Evolutionary conservation across 305 asterid genomes (phyloP), one percentile per base, ranked within the genome.

Genomic region (Petunia hybrid): DNA sequence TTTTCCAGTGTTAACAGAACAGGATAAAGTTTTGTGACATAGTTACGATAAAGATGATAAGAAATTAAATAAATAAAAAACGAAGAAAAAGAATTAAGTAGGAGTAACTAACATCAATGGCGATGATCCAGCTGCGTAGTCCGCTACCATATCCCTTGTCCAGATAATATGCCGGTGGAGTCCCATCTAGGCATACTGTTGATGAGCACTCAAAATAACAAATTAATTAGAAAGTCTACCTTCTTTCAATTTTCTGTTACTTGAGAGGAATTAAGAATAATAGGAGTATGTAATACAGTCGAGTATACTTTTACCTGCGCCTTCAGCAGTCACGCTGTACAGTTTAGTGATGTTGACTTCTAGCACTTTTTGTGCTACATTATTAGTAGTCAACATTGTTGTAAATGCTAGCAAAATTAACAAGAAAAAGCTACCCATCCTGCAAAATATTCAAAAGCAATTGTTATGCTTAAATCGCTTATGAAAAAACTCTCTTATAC

Each of bases 131-230:
- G 16, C 60, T 85, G 14, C 51, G 66, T 69, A 78, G 55, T 42
- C 89, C 87, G 22, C 75, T 82, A 40, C 86, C 87, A 74, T 74
- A 84, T 80, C 90, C 90, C 16, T 35, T 59, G 57, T 80, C 85
- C 22, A 85, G 10, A 74, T 87, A 86, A 83, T 87, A 87, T 10
- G 90, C 89, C 9, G 87, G 89, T 41, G 90, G 85, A 45, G 84
- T 87, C 39, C 86, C 89, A 80, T 87, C 89, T 46, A 85, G 76
- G 53, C 90, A 87, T 36, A 87, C 90, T 85, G 76, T 2, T 7
- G 6, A 7, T 0, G 53, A n/a, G n/a, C n/a, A 45, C 53, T 46
- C 53, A 46, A 1, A 66, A 39, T n/a, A n/a, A n/a, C n/a, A n/a
- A n/a, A n/a, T n/a, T n/a, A n/a, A n/a, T n/a, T n/a, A n/a, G n/a